phyloP scores from a whole-genome alignment of 139 green algal species.

The Yamagishiella unicocca region DNA sequence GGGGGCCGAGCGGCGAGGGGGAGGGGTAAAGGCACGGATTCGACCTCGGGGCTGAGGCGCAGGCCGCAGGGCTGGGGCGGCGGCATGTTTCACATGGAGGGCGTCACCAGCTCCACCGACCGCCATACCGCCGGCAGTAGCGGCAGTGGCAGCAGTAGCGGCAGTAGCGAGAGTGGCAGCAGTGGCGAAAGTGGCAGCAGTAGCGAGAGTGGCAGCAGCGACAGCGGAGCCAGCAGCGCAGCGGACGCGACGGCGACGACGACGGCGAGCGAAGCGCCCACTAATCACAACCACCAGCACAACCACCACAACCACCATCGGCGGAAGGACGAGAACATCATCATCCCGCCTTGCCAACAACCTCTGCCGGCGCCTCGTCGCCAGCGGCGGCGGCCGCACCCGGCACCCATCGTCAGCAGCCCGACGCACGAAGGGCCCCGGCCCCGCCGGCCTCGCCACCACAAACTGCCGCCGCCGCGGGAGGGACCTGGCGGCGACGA shows the following conservation, averaged over 20 bases:
- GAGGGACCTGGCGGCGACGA: background rate
- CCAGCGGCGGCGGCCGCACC: background rate
- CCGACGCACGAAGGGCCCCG: background rate
- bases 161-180: background rate
- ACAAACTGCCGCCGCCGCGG: background rate
- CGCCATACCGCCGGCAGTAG: background rate
- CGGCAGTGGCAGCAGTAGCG: background rate
- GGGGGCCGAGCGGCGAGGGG: background rate
- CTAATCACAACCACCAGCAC: background rate
- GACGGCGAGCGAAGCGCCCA: background rate
- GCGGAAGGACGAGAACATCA: background rate
- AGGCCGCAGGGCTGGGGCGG: background rate
- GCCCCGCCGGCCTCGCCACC: background rate
- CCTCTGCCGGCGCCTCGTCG: slow-evolving; percentile 3
- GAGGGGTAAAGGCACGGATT: background rate
- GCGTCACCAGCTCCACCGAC: background rate
- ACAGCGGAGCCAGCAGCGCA: background rate
- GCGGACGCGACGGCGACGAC: background rate
- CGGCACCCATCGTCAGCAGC: background rate
- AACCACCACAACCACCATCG: background rate
- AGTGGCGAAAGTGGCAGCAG: background rate
- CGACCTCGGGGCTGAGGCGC: too few relatives aligned
- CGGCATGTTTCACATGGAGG: background rate
- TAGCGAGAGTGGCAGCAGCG: background rate
- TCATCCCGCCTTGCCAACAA: background rate